Base-by-base conservation (phyloP, 1,284 basidiomycete genomes). In the Lignosus rhinocerotis region DNA sequence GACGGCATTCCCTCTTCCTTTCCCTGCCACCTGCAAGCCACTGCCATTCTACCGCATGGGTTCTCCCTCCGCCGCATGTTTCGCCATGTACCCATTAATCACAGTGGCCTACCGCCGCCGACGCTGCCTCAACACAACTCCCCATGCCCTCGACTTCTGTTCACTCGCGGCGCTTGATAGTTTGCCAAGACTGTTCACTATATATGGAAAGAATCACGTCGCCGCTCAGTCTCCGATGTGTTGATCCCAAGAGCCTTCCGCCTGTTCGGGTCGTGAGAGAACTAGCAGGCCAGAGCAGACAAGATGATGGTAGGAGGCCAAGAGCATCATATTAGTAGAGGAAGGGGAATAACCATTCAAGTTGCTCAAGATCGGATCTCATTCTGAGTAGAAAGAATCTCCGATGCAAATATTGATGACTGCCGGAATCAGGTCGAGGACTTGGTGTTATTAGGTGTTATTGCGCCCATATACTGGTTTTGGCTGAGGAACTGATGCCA, bases 21-120 rank as follows among this genome's bases (percentile, higher is more conserved):
- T 56, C 47, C 46, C 53, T 56, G 51, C 17, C 55, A 41, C 41
- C 52, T 62, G 58, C 61, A 60, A 63, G 61, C 58, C 61, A 42
- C 61, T 55, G 61, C 58, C 61, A 63, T 38, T 48, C 43, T 30
- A 38, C 58, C 58, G 50, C 61, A 63, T 55, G 52, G 21, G 17
- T 8, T 36, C 51, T 25, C 49, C 57, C 33, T 41, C 42, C 45
- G 41, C 16, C 51, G 17, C 34, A 33, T 39, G 33, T 33, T 57
- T 58, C 25, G 55, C 42, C 49, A 32, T 30, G 43, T 43, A 39
- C 53, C 56, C 36, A 8, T 25, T 42, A 39, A 41, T 10, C 41
- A 50, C 51, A 45, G 34, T 44, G 41, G 50, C 53, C 33, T 52
- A 42, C 58, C 61, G 50, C 58, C 61, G 58, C 61, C 58, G 50